Conservation (phyloP, 257 asterid species). For the Fraxinus americana region DNA sequence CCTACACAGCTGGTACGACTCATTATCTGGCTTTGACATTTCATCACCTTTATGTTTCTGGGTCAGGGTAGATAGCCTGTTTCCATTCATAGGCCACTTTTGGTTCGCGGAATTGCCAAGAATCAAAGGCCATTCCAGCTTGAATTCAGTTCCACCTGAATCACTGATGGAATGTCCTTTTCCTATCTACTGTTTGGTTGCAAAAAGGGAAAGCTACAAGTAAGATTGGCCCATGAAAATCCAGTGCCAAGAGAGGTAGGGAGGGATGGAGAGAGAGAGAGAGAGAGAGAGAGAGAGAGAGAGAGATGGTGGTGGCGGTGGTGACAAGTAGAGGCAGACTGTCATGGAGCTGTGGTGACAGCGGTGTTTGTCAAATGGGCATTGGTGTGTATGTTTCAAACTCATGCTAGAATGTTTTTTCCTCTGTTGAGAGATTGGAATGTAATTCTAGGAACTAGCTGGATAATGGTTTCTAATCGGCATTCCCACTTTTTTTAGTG, state of each 20-base stretch:
- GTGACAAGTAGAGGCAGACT: not conserved
- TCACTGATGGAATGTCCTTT: not conserved
- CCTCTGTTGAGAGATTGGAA: not conserved
- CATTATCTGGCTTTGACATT: slow-evolving; percentile 22
- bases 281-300: too few species aligned
- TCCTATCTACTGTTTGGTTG: not conserved
- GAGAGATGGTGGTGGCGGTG: not conserved
- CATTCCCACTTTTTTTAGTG: not conserved
- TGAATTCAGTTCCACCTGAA: not conserved
- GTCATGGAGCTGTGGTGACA: not conserved
- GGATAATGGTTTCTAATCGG: too few species aligned
- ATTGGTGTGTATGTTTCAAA: not conserved
- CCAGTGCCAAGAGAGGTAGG: not conserved
- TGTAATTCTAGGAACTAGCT: too few species aligned
- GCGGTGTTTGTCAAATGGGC: not conserved
- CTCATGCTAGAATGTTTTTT: not conserved
- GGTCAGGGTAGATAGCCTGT: not conserved
- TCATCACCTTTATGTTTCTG: not conserved
- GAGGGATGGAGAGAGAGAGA: not conserved
- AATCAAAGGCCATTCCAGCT: not conserved
- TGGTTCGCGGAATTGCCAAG: not conserved
- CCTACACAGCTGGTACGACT: slow-evolving; percentile 85
- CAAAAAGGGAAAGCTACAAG: not conserved
- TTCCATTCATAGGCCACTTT: not conserved
- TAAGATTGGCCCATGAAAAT: not conserved